Percentiles rank a stretch among this genome's conserved stretches.
These are phyloP conservation scores for Brassica napus DNA, from an alignment of 345 rosid genomes.

Conservation along the genomic window Da-Ae NC_063442.1:5034001-5034500, in stretches of 20 bases:
- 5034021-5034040: conserved; percentile 18
- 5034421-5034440: conserved; percentile 81
- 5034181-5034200: conserved; percentile 78
- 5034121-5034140: conserved; percentile 42
- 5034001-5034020: conserved; percentile 10
- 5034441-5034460: not conserved
- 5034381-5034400: not conserved
- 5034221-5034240: conserved; percentile 74
- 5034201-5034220: conserved; percentile 90
- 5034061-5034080: not conserved
- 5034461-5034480: conserved; percentile 5
- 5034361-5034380: not conserved
- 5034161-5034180: conserved; percentile 78
- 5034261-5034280: conserved; percentile 85
- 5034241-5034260: conserved; percentile 84
- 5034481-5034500: not conserved
- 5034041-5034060: not conserved
- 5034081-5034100: not conserved
- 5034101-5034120: conserved; percentile 28
- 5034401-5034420: conserved; percentile 73
- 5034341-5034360: not conserved
- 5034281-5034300: conserved; percentile 66
- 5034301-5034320: conserved; percentile 89
- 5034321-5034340: not conserved
- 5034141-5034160: conserved; percentile 47